These are phyloP conservation scores for Pistacia vera DNA, from an alignment of 345 rosid species.

Conservation along the genomic window DNA sequence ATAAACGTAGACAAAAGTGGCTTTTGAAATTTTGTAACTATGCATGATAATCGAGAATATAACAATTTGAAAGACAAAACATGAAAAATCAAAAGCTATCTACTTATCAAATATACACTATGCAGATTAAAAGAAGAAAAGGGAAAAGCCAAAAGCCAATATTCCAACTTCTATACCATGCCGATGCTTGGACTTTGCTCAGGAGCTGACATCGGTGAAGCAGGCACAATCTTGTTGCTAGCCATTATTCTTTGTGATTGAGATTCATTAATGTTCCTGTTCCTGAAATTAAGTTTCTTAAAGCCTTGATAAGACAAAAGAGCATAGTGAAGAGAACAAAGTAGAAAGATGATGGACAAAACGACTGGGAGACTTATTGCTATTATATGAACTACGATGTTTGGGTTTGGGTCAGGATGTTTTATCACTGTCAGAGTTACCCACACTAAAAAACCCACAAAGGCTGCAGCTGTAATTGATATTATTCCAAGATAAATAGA, in stretches of 20 bases:
- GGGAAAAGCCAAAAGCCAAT: no score
- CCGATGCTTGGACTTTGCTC: neutral
- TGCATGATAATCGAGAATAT: no score
- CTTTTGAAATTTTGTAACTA: no score
- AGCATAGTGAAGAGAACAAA: neutral
- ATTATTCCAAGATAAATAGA: neutral
- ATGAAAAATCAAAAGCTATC: no score
- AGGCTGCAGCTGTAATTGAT: neutral
- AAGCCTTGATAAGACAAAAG: neutral
- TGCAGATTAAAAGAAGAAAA: neutral
- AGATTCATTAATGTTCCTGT: neutral
- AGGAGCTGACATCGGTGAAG: neutral
- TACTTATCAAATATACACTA: neutral
- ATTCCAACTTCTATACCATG: neutral
- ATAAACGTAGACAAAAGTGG: no score
- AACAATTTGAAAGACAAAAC: no score
- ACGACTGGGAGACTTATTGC: neutral
- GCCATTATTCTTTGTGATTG: neutral
- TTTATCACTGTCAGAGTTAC: neutral
- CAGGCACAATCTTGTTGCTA: neutral
- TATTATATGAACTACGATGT: neutral
- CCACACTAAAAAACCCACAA: neutral
- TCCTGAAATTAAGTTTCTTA: neutral
- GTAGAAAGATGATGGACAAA: neutral
- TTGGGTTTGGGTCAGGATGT: neutral